Conservation (phyloP, 345 rosid species). For the Sisymbrium irio region DNA sequence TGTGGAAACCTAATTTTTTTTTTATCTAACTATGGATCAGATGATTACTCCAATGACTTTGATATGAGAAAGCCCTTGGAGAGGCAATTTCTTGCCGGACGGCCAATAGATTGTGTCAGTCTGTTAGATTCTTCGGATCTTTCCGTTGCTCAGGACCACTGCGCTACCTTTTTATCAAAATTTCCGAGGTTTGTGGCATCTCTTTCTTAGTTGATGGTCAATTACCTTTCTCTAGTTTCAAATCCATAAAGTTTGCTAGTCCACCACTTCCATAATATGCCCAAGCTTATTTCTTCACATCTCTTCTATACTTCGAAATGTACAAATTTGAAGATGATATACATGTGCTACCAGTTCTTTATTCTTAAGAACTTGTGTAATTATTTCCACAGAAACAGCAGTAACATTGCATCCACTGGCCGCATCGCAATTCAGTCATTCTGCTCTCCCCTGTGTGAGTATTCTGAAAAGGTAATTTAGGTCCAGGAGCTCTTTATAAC, state of each 20-base stretch:
- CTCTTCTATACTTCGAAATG: background rate
- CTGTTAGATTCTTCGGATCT: slow-evolving; percentile 55
- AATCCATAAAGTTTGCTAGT: background rate
- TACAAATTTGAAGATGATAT: background rate
- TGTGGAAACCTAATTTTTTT: slow-evolving; percentile 5
- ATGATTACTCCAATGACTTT: slow-evolving; percentile 72
- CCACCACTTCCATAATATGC: background rate
- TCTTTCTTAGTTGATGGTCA: slow-evolving; percentile 21
- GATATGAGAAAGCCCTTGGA: slow-evolving; percentile 94
- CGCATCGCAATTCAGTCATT: slow-evolving; percentile 89
- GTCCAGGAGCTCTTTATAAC: slow-evolving; percentile 15
- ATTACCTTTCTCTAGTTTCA: background rate
- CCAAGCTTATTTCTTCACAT: background rate
- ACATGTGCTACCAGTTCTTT: background rate
- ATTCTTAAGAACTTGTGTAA: background rate
- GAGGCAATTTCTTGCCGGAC: slow-evolving; percentile 58
- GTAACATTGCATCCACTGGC: slow-evolving; percentile 45
- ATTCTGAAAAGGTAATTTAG: slow-evolving; percentile 58
- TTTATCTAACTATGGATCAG: slow-evolving; percentile 42
- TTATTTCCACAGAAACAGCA: slow-evolving; percentile 50
- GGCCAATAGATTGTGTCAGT: slow-evolving; percentile 70
- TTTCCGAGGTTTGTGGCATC: slow-evolving; percentile 53
- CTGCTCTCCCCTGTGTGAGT: slow-evolving; percentile 80
- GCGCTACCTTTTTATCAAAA: slow-evolving; percentile 60
- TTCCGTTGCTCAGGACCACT: slow-evolving; percentile 50